Base-by-base conservation (phyloP, 2,329 filamentous ascomycete genomes). In the Penicillium sp. region DNA sequence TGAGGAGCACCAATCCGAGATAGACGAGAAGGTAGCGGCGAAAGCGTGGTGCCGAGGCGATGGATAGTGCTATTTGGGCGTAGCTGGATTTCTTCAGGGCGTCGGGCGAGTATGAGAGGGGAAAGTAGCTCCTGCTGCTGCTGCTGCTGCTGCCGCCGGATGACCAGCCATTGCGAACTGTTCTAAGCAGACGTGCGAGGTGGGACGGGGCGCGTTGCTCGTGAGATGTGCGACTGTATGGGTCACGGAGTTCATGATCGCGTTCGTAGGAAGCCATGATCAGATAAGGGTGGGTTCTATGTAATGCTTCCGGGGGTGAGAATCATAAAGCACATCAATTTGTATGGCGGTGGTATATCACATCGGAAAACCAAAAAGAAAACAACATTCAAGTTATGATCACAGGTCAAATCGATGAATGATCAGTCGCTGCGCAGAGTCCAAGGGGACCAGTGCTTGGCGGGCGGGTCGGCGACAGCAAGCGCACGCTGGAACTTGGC, bases 31-130 rank as follows among this genome's bases (percentile, higher is more conserved):
- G 52, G 48, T 66, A 71, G 49, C 71, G 67, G 39, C 70, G 66
- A 47, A 74, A 68, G 18, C 67, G 66, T 18, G 71, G 72, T 4
- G 69, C 70, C 9, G 65, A 63, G 34, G 67, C 49, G 33, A 73
- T 54, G 9, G 67, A 64, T 39, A 60, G 38, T 37, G 56, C 49
- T 48, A 64, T 64, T 47, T 62, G 56, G 7, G 58, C 9, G 55
- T 56, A 62, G 44, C 46, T 48, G 24, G 57, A 55, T 34, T 56
- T 36, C 26, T 61, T 52, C 35, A 54, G 45, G 8, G 50, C 44
- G 18, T 59, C 51, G 4, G 51, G 39, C 18, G 59, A 51, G 12
- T 50, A 52, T 37, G 53, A 49, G 34, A 57, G 55, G 26, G 55
- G 53, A 25, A 47, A 46, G 46, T 64, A 60, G 41, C 29, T 32